Conservation (phyloP, 495 filamentous ascomycete genomes). For the Penicillium angulare region DNA sequence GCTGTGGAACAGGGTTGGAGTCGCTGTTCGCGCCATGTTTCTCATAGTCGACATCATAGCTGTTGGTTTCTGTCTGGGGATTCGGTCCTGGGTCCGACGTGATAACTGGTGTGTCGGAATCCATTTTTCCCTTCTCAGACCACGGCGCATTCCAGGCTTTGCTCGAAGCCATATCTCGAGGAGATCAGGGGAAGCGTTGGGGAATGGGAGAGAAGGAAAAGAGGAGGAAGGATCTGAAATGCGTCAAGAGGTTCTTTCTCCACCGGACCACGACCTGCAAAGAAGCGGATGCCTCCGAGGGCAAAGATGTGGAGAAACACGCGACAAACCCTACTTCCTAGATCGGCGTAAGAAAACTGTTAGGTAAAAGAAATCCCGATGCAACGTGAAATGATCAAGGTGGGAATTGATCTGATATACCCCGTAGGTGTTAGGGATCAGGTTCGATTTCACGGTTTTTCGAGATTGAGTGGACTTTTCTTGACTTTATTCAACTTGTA, state of each 20-base stretch:
- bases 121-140: slow-evolving; percentile 33
- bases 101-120: slow-evolving; percentile 27
- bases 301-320: slow-evolving; percentile 23
- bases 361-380: slow-evolving; percentile 25
- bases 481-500: not conserved
- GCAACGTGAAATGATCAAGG: too few species aligned
- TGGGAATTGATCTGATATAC: too few species aligned
- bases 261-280: slow-evolving; percentile 3
- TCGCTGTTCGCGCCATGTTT: slow-evolving; percentile 41
- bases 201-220: slow-evolving; percentile 3
- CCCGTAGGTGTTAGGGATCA: too few species aligned
- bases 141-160: slow-evolving; percentile 11
- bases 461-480: not conserved
- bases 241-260: slow-evolving; percentile 2
- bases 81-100: too few species aligned
- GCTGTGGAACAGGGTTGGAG: slow-evolving; percentile 41
- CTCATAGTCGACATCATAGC: slow-evolving; percentile 40
- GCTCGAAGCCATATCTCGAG: slow-evolving; percentile 25
- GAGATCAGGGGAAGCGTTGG: not conserved
- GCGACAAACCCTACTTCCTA: slow-evolving; percentile 15
- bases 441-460: too few species aligned
- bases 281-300: slow-evolving; percentile 13
- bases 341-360: slow-evolving; percentile 20
- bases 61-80: slow-evolving; percentile 1
- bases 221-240: slow-evolving; percentile 8